Conservation (phyloP, 192 early-diverging fungal genomes). For the Phlyctochytrium planicorne region DNA sequence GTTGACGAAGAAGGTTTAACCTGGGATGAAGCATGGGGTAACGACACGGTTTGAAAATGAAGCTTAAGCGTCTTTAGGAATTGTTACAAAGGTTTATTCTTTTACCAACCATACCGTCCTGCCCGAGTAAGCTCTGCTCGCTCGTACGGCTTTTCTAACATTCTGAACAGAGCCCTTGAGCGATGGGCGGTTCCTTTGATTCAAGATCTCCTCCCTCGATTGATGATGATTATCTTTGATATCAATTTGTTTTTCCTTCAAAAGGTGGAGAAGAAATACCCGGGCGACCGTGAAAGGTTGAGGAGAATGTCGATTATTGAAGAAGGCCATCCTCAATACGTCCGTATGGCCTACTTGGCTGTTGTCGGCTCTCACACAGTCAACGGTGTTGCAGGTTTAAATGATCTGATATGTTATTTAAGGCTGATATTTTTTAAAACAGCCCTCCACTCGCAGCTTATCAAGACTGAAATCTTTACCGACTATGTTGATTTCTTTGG, state of each 20-base stretch:
- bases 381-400: conserved; percentile 90
- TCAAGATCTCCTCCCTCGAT: conserved; percentile 88
- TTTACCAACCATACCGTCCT: conserved; percentile 99
- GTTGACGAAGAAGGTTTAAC: conserved; percentile 85
- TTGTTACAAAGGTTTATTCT: conserved; percentile 81
- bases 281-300: conserved; percentile 76
- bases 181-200: conserved; percentile 96
- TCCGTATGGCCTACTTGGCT: conserved; percentile 97
- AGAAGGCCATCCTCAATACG: conserved; percentile 86
- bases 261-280: conserved; percentile 81
- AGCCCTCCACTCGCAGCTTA: conserved; percentile 49
- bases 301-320: conserved; percentile 93
- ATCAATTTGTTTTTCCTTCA: conserved; percentile 99
- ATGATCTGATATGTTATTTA: not conserved
- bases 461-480: conserved; percentile 66
- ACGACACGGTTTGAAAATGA: not conserved
- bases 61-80: conserved; percentile 29
- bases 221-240: conserved; percentile 99
- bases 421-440: not conserved
- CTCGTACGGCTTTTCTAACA: not conserved
- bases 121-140: conserved; percentile 62
- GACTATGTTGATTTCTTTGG: conserved; percentile 92
- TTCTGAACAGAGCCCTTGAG: conserved; percentile 73
- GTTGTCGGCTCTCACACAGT: conserved; percentile 92
- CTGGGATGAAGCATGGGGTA: conserved; percentile 97